phyloP scores from a whole-genome alignment of 179 eudicot genomes.

The Drosera spatulata region DNA sequence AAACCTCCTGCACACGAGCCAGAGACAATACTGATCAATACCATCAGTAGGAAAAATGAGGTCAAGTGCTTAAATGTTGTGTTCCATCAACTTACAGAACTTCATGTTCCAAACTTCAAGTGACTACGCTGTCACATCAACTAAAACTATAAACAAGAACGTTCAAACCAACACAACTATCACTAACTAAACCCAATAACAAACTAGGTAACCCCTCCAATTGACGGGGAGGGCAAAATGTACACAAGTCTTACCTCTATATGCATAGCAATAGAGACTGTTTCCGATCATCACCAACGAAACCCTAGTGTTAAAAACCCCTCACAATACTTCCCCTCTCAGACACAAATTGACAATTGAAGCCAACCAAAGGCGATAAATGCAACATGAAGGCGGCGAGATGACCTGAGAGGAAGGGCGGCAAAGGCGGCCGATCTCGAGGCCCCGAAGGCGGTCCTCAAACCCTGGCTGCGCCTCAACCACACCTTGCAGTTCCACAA shows the following conservation, averaged over 20 bases:
- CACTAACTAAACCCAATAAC: too few relatives aligned
- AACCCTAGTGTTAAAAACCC: too few relatives aligned
- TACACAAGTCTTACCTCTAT: too few relatives aligned
- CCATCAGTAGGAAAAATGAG: neutral
- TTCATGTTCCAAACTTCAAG: neutral
- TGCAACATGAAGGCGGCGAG: neutral
- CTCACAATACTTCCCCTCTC: too few relatives aligned
- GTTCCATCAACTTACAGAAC: neutral
- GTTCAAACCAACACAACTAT: too few relatives aligned
- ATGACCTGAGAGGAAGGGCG: constrained; percentile 72
- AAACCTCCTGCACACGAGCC: constrained; percentile 35
- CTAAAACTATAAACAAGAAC: neutral
- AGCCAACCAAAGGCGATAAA: neutral
- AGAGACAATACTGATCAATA: neutral
- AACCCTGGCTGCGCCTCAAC: constrained; percentile 57
- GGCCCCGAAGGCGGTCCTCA: constrained; percentile 46
- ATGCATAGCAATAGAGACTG: too few relatives aligned
- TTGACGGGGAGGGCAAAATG: too few relatives aligned
- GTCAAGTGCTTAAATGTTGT: neutral
- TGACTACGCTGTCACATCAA: neutral
- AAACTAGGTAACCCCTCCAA: too few relatives aligned
- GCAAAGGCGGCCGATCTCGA: constrained; percentile 64
- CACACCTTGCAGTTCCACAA: constrained; percentile 74
- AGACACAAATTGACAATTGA: too few relatives aligned
- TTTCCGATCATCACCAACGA: too few relatives aligned